Evolutionary conservation across 108 stramenopile species (phyloP), one percentile per base, ranked within the genome.

Genomic region (Parietichytrium sp.): DNA sequence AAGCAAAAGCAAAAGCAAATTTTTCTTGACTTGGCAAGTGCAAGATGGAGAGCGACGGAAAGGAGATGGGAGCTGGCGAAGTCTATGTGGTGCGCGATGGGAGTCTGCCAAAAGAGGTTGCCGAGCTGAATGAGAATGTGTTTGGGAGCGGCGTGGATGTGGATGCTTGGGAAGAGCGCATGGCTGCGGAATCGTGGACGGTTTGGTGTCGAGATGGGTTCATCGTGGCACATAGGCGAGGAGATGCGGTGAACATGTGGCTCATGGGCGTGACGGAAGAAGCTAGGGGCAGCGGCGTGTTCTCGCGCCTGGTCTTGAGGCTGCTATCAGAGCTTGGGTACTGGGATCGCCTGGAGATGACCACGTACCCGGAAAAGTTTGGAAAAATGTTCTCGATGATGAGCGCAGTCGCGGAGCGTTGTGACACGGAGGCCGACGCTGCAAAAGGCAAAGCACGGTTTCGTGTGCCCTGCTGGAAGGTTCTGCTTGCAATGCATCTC

Each of bases 341-440:
- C 16, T 45, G 3, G 61, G 45, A 33, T 33, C 15, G 45, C 15
- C 33, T 72, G 18, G 45, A 33, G 38, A 72, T 72, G 61, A 72
- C 61, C 10, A 72, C 61, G 33, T 12, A 42, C 23, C 61, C 61
- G n/a, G 33, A 36, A 36, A 72, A 72, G 42, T 72, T 72, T 72
- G 61, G 20, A 12, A 72, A 72, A 2, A 72, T 72, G 61, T 72
- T 72, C 20, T 33, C 61, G 0, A 72, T 72, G 10, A n/a, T 72
- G 8, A 1, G 15, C 8, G 42, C 61, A 8, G 3, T 38, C 6
- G 61, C 61, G 61, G 38, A 25, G 10, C 61, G 61, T 25, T 72
- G 61, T 42, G 61, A 72, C 33, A 7, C 20, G 42, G 38, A n/a
- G 15, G 61, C 36, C 23, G 61, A 72, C 20, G 20, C 29, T 13